Evolutionary conservation across 345 rosid genomes (phyloP).

Genomic region (Lumnitzera littorea): DNA sequence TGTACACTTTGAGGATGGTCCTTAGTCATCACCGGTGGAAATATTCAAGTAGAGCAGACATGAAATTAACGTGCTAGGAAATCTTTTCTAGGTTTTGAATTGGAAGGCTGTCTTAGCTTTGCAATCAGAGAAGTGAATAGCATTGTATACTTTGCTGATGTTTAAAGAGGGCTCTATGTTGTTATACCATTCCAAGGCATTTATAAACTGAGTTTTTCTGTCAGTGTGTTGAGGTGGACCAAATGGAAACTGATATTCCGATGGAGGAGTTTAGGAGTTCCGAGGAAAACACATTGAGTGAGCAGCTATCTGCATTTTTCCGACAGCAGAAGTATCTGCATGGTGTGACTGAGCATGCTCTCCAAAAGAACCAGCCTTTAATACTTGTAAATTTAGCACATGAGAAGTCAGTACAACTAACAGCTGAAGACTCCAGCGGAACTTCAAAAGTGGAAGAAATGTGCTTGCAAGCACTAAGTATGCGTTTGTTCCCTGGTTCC

Average conservation of each 20-base stretch:
- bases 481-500: constrained; percentile 40
- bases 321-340: constrained; percentile 58
- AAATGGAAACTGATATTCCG: constrained; percentile 48
- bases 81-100: too few relatives aligned
- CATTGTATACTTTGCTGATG: too few relatives aligned
- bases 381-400: constrained; percentile 63
- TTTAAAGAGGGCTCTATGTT: too few relatives aligned
- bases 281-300: constrained; percentile 39
- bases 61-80: too few relatives aligned
- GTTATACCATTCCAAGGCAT: neutral
- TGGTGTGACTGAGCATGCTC: constrained; percentile 64
- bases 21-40: too few relatives aligned
- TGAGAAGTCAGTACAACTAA: constrained; percentile 40
- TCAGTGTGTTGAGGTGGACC: constrained; percentile 77
- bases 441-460: constrained; percentile 52
- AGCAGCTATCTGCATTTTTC: constrained; percentile 40
- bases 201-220: constrained; percentile 3
- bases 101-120: too few relatives aligned
- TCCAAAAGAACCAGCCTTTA: constrained; percentile 62
- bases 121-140: too few relatives aligned
- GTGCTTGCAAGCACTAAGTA: constrained; percentile 67
- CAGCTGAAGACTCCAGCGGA: constrained; percentile 44
- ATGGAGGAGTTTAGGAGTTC: constrained; percentile 32
- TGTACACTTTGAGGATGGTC: too few relatives aligned
- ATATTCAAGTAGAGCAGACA: too few relatives aligned